Evolutionary conservation across 257 asterid species (phyloP).

Genomic region (Plantago major): DNA sequence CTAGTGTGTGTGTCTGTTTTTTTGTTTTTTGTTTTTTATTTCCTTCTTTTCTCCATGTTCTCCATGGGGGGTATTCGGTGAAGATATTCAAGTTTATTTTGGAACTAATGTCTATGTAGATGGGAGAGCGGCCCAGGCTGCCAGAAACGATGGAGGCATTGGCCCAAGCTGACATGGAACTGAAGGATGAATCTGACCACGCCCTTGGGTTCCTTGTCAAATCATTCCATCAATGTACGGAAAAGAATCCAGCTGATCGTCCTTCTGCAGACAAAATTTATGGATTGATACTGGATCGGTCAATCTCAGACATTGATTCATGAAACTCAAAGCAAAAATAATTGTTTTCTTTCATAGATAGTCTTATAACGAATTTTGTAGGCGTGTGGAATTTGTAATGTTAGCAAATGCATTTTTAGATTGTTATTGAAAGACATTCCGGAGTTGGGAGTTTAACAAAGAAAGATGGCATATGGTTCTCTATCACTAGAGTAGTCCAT

Average conservation of each 20-base stretch:
- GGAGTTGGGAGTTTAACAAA: no score
- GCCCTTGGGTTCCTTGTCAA: conserved; percentile 41
- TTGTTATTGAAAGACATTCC: no score
- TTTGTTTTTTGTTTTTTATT: background rate
- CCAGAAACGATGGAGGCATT: conserved; percentile 35
- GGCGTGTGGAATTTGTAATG: conserved; percentile 22
- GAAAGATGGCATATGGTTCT: no score
- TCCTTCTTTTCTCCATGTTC: no score
- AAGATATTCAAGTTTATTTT: no score
- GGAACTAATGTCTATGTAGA: conserved; percentile 25
- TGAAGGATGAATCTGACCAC: conserved; percentile 19
- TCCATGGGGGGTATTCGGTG: background rate
- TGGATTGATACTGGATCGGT: conserved; percentile 31
- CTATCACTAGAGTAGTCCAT: no score
- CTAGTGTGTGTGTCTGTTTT: no score
- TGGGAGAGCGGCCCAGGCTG: conserved; percentile 41
- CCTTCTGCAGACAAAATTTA: no score
- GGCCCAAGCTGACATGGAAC: conserved; percentile 25
- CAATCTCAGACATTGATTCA: conserved; percentile 27
- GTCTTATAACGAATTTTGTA: conserved; percentile 31
- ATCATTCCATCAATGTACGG: no score
- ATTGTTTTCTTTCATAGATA: conserved; percentile 3
- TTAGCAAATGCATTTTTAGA: no score
- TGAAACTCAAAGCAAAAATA: conserved; percentile 30
- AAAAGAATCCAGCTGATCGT: no score